Percentiles rank a stretch among this genome's conserved stretches.
These are phyloP conservation scores for Endocladia muricata DNA, from an alignment of 31 red algal genomes.

Conservation along the genomic window DNA sequence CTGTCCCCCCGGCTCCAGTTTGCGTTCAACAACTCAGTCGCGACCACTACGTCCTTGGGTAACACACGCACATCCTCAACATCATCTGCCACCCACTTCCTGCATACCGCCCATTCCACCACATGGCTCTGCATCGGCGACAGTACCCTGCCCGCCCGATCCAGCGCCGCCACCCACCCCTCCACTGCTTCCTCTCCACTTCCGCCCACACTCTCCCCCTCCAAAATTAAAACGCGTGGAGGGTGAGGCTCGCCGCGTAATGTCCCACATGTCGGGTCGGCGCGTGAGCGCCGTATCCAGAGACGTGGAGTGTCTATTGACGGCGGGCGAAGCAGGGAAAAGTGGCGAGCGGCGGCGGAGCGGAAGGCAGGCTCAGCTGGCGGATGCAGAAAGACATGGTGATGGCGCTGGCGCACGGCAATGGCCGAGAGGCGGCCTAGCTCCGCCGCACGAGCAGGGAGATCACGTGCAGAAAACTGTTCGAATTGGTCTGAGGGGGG, in stretches of 20 bases:
- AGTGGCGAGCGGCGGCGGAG: slow-evolving; percentile 19
- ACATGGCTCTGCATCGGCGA: slow-evolving; percentile 22
- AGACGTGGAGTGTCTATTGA: background rate
- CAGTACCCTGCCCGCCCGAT: slow-evolving; percentile 18
- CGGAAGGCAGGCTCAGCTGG: slow-evolving; percentile 2
- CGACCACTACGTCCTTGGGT: too few species aligned
- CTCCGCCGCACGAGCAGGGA: background rate
- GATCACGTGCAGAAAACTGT: background rate
- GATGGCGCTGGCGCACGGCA: slow-evolving; percentile 8
- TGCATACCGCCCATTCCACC: slow-evolving; percentile 12
- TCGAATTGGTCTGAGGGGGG: background rate
- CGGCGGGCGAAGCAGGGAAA: background rate
- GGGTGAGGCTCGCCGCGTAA: slow-evolving; percentile 28
- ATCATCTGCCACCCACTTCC: background rate
- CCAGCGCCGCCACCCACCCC: slow-evolving; percentile 28
- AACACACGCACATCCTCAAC: background rate
- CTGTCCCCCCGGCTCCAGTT: slow-evolving; percentile 32
- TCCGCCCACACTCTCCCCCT: background rate
- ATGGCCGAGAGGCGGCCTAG: background rate
- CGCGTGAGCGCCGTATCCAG: slow-evolving; percentile 22
- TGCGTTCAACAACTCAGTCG: slow-evolving; percentile 47
- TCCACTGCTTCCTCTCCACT: background rate
- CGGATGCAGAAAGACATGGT: slow-evolving; percentile 34
- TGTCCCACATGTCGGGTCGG: slow-evolving; percentile 39
- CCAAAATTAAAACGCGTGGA: slow-evolving; percentile 19